Percentiles rank a stretch among this genome's conserved stretches.
Evolutionary conservation across 2,329 filamentous ascomycete species (phyloP).

Genomic region (Penicillium sp.): DNA sequence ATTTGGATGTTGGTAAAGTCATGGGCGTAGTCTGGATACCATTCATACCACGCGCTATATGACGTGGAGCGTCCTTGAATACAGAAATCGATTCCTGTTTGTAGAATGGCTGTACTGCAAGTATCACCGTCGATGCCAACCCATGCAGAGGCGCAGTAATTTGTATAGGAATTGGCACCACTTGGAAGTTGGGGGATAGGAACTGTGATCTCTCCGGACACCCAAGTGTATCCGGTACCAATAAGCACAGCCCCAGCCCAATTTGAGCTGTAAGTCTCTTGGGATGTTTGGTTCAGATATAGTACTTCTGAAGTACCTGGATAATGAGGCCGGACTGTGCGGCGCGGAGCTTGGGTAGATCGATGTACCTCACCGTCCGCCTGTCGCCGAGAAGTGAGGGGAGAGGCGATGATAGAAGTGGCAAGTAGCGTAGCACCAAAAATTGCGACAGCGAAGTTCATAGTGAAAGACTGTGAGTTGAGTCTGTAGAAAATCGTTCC

Average conservation of each 20-base stretch:
- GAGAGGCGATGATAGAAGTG: conserved; percentile 46
- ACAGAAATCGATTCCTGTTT: conserved; percentile 57
- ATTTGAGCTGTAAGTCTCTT: conserved; percentile 53
- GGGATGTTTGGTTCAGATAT: conserved; percentile 35
- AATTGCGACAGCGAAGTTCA: conserved; percentile 49
- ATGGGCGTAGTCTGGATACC: conserved; percentile 57
- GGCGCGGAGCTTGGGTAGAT: conserved; percentile 26
- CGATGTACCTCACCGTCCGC: conserved; percentile 26
- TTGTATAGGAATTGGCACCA: conserved; percentile 30
- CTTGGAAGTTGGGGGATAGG: conserved; percentile 46
- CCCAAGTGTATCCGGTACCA: conserved; percentile 51
- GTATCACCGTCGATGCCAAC: conserved; percentile 62
- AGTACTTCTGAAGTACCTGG: conserved; percentile 28
- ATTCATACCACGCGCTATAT: conserved; percentile 60
- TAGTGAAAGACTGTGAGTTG: conserved; percentile 30
- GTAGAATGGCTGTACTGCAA: conserved; percentile 52
- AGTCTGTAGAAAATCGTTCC: no score
- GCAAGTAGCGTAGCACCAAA: conserved; percentile 40
- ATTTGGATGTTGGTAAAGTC: conserved; percentile 50
- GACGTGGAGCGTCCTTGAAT: conserved; percentile 41
- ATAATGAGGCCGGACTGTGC: conserved; percentile 33
- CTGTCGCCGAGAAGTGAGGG: conserved; percentile 44
- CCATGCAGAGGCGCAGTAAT: conserved; percentile 54
- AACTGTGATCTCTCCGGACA: conserved; percentile 53
- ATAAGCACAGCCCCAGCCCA: conserved; percentile 60